Percentiles rank a stretch among this genome's conserved stretches.
phyloP scores from a whole-genome alignment of 2,329 filamentous ascomycete genomes.

The Acrodontium crateriforme region DNA sequence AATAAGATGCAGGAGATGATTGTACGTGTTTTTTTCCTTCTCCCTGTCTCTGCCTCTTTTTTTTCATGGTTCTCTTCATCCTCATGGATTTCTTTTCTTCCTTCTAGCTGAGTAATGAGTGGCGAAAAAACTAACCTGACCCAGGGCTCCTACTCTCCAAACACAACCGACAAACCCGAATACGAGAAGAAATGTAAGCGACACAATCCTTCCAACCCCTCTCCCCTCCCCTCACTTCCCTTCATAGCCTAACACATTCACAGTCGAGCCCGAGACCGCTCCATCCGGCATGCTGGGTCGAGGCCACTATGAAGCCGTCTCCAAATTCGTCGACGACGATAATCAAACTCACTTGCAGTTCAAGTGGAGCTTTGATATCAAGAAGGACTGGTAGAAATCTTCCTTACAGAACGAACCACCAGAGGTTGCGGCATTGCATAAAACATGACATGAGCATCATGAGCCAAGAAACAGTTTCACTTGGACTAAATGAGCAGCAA shows the following conservation, averaged over 20 bases:
- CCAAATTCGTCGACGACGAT: constrained; percentile 91
- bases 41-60: not conserved
- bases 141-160: constrained; percentile 84
- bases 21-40: constrained; percentile 40
- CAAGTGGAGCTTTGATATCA: constrained; percentile 91
- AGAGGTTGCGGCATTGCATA: no score
- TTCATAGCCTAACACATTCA: constrained; percentile 1
- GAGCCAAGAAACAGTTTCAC: no score
- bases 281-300: constrained; percentile 81
- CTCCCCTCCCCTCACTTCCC: constrained; percentile 1
- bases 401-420: no score
- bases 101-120: no score
- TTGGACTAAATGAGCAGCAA: no score
- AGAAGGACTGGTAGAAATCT: constrained; percentile 71
- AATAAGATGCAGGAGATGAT: constrained; percentile 98
- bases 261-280: constrained; percentile 83
- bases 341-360: constrained; percentile 81
- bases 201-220: not conserved
- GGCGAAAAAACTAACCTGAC: no score
- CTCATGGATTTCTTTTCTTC: not conserved
- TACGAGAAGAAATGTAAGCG: constrained; percentile 86
- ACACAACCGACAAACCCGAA: constrained; percentile 69
- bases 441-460: no score
- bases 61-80: constrained; percentile 1
- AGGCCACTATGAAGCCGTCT: constrained; percentile 78